Conservation (phyloP, 768 basidiomycete genomes). For the Boletus rex-veris region DNA sequence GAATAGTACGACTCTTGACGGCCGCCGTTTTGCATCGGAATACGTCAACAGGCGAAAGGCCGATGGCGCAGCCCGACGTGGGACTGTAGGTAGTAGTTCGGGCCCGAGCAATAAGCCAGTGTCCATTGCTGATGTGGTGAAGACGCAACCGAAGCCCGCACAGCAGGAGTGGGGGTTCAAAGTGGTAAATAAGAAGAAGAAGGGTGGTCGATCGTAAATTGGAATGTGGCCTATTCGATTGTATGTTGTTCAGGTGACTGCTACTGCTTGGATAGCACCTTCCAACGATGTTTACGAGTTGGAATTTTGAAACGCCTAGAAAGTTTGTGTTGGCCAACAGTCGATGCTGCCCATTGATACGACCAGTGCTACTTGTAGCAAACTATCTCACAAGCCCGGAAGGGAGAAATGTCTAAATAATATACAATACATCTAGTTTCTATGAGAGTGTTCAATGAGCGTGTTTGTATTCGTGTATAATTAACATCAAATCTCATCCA, state of each 20-base stretch:
- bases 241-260: slow-evolving; percentile 16
- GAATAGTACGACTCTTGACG: slow-evolving; percentile 92
- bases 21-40: slow-evolving; percentile 90
- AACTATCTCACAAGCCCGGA: not conserved
- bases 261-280: slow-evolving; percentile 26
- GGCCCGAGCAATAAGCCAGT: slow-evolving; percentile 46
- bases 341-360: too few species aligned
- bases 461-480: slow-evolving; percentile 8
- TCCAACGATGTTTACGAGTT: not conserved
- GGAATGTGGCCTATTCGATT: not conserved
- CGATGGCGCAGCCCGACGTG: slow-evolving; percentile 61
- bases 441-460: slow-evolving; percentile 12
- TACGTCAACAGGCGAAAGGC: slow-evolving; percentile 84
- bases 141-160: slow-evolving; percentile 74
- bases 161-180: slow-evolving; percentile 88
- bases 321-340: too few species aligned
- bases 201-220: slow-evolving; percentile 55
- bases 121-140: slow-evolving; percentile 88
- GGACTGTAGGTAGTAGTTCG: slow-evolving; percentile 37
- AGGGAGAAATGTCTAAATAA: slow-evolving; percentile 6
- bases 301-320: not conserved
- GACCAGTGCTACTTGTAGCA: too few species aligned
- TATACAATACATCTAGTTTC: slow-evolving; percentile 19
- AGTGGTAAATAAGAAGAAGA: slow-evolving; percentile 95
- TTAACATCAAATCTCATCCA: slow-evolving; percentile 4